Evolutionary conservation across 805 yeast species (phyloP).

Genomic region (Spathaspora boniae): DNA sequence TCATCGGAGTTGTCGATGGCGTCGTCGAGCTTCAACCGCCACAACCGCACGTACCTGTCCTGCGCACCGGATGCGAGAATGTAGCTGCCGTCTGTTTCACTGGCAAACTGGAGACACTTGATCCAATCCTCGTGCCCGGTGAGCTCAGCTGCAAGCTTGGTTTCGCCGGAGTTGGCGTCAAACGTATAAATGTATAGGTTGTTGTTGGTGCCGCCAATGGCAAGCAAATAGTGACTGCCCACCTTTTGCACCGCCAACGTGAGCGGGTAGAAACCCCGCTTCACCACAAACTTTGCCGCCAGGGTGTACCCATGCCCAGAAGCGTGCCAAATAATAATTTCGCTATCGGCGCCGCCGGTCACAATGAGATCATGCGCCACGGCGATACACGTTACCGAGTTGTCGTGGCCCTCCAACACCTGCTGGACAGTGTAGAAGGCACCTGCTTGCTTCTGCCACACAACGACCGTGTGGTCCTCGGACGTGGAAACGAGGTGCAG

Average conservation of each 20-base stretch:
- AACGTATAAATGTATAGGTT: constrained; percentile 54
- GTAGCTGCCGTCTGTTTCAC: constrained; percentile 47
- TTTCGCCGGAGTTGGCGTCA: constrained; percentile 10
- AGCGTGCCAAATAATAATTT: constrained; percentile 51
- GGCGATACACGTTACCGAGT: constrained; percentile 55
- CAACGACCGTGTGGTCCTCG: constrained; percentile 59
- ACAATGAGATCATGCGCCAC: constrained; percentile 35
- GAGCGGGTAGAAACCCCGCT: constrained; percentile 44
- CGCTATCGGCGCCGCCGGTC: constrained; percentile 66
- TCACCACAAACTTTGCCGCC: constrained; percentile 30
- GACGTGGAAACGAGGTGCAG: constrained; percentile 55
- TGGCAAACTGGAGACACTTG: constrained; percentile 62
- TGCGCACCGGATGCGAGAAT: constrained; percentile 88
- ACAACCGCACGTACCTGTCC: constrained; percentile 85
- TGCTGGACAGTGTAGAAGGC: constrained; percentile 27
- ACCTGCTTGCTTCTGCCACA: constrained; percentile 48
- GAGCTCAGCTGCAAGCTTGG: constrained; percentile 48
- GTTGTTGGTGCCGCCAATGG: constrained; percentile 71
- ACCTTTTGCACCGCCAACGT: constrained; percentile 32
- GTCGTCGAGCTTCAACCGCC: constrained; percentile 68
- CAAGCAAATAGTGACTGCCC: constrained; percentile 43
- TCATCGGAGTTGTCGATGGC: constrained; percentile 55
- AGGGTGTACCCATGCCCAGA: too few species aligned
- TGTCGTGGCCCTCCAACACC: constrained; percentile 36
- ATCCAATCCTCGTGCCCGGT: constrained; percentile 98